phyloP scores from a whole-genome alignment of 73 alveolate species.

The Paramecium pentaurelia region DNA sequence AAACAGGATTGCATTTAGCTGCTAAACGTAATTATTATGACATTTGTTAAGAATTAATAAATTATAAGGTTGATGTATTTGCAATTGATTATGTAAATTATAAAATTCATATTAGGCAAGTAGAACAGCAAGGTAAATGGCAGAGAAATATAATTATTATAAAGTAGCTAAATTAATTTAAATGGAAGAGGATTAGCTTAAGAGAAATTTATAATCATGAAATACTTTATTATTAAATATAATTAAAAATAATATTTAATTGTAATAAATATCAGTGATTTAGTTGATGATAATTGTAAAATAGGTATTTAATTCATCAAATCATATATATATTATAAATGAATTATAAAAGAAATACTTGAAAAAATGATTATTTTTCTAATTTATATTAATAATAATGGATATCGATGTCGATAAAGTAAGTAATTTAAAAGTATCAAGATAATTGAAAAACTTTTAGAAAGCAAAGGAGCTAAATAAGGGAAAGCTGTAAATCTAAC shows the following conservation, averaged over 20 bases:
- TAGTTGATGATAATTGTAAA: not conserved
- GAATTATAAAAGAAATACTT: not conserved
- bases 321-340: not conserved
- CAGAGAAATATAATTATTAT: not conserved
- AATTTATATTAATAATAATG: not conserved
- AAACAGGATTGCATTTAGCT: constrained; percentile 34
- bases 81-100: not conserved
- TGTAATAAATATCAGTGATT: not conserved
- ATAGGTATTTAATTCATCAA: not conserved
- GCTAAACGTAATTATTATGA: constrained; percentile 19
- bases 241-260: not conserved
- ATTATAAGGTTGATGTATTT: not conserved
- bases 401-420: constrained; percentile 46
- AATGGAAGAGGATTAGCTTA: not conserved
- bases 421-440: not conserved
- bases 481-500: constrained; percentile 53
- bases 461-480: constrained; percentile 44
- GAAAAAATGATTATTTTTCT: not conserved
- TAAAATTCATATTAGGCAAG: not conserved
- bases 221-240: not conserved
- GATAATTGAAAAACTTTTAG: constrained; percentile 37
- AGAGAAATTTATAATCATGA: not conserved
- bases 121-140: not conserved
- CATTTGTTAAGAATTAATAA: not conserved
- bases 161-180: not conserved